A percentile compares a stretch with the other conserved stretches of the same genome.
These are phyloP conservation scores for Quercus agrifolia DNA, from an alignment of 306 rosid genomes.

Conservation along the genomic window DNA sequence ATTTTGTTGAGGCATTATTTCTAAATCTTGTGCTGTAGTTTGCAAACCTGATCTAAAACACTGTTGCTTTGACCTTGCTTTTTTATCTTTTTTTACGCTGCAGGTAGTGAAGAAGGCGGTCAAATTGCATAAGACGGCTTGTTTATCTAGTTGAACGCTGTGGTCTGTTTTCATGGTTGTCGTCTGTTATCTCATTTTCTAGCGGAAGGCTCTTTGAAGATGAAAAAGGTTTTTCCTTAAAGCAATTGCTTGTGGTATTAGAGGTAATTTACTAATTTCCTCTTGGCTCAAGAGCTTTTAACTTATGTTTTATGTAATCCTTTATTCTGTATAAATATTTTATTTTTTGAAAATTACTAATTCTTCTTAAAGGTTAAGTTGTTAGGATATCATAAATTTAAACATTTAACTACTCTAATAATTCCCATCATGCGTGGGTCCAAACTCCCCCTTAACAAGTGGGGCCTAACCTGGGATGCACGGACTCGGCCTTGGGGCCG, in stretches of 20 bases:
- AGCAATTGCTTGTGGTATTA: slow-evolving; percentile 45
- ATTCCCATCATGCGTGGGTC: too few species aligned
- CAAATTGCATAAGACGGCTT: slow-evolving; percentile 55
- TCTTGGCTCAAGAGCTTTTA: neutral
- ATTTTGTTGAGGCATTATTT: neutral
- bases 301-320: neutral
- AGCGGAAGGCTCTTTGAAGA: slow-evolving; percentile 38
- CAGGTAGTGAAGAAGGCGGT: slow-evolving; percentile 81
- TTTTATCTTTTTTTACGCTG: slow-evolving; percentile 24
- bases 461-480: too few species aligned
- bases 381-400: too few species aligned
- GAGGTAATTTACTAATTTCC: slow-evolving; percentile 31
- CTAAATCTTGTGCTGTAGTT: neutral
- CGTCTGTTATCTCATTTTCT: slow-evolving; percentile 51
- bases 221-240: slow-evolving; percentile 37
- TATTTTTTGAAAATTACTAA: too few species aligned
- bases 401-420: too few species aligned
- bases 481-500: too few species aligned
- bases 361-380: too few species aligned
- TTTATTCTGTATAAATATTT: neutral
- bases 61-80: slow-evolving; percentile 6
- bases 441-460: too few species aligned
- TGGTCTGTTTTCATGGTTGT: slow-evolving; percentile 83
- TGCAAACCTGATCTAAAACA: neutral
- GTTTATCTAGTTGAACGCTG: slow-evolving; percentile 63